Base-by-base conservation (phyloP, 179 eudicot genomes). In the Sideroxylon spinosum region DNA sequence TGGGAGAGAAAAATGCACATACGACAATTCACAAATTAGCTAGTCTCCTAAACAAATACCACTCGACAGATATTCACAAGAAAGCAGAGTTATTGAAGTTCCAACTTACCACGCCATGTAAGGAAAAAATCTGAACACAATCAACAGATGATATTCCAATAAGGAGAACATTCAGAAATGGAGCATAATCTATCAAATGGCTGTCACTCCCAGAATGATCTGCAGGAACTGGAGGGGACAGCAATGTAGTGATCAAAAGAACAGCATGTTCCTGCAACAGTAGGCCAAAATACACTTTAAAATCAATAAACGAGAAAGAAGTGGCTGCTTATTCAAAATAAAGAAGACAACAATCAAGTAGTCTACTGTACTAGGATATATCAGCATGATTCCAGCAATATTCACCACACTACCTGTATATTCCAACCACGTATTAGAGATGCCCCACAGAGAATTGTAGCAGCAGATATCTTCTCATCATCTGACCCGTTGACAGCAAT, bases 101-200 rank as follows among this genome's bases (percentile, higher is more conserved):
- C 74, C 74, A 84, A 82, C 97, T 78, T 91, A 95, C 99, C 98
- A 93, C 80, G 78, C 99, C 99, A 85, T 93, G 99, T 83, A 94
- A 82, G 68, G 97, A 92, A 86, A 95, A 92, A 46, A 94, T 95
- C 89, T 95, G 98, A 77, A 92, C 87, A 69, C 89, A 88, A 82
- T 95, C 99, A 61, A 88, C 75, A 44, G 91, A 85, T 69, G 95
- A 89, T 81, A 92, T 88, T 81, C 97, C 99, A 62, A 90, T 85
- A 82, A 95, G 90, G 83, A 95, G 89, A 78, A 90, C 93, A 86
- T 89, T 89, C 87, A 95, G 86, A 89, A 92, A 86, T 22, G 92
- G 97, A 76, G 97, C 98, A 88, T 85, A 86, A 61, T 88, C 78
- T 76, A 91, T 82, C 84, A 95, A 87, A 87, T 95, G 94, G 85